Conservation (phyloP, 371 early-diverging fungal species). For the Mucor irregularis region DNA sequence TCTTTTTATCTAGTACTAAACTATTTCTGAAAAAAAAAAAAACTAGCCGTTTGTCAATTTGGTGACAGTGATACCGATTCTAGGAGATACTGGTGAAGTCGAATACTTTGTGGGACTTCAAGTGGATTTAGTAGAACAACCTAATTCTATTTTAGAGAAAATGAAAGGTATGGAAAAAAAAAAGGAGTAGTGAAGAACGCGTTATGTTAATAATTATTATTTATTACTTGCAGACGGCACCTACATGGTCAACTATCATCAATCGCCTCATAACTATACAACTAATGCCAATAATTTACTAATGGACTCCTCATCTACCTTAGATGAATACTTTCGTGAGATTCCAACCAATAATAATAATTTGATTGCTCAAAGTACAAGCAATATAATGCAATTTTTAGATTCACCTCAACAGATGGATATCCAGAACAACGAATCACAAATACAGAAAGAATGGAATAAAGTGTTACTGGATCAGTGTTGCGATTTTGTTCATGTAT, state of each 20-base stretch:
- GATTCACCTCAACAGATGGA: conserved; percentile 4
- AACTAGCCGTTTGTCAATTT: conserved; percentile 69
- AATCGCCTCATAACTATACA: too few species aligned
- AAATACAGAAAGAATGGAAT: conserved; percentile 32
- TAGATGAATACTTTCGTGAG: conserved; percentile 28
- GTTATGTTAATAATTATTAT: background rate
- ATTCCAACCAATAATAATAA: conserved; percentile 3
- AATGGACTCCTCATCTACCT: background rate
- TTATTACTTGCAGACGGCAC: conserved; percentile 12
- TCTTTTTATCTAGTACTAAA: too few species aligned
- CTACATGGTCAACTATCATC: conserved; percentile 29
- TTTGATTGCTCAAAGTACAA: too few species aligned
- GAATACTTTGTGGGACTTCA: conserved; percentile 69
- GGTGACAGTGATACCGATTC: conserved; percentile 65
- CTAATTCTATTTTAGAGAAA: conserved; percentile 57
- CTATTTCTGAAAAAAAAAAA: too few species aligned
- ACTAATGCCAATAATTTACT: background rate
- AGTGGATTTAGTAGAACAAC: conserved; percentile 64
- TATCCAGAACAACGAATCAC: conserved; percentile 19
- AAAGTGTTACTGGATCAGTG: conserved; percentile 34
- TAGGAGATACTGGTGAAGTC: conserved; percentile 29
- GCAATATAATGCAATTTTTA: background rate
- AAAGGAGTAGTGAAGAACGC: conserved; percentile 14
- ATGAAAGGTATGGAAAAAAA: conserved; percentile 31
- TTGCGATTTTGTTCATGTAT: conserved; percentile 56